Percentiles rank a stretch among this genome's conserved stretches.
Conservation (phyloP, 2,329 filamentous ascomycete genomes). For the Cordyceps cateniannulata region DNA sequence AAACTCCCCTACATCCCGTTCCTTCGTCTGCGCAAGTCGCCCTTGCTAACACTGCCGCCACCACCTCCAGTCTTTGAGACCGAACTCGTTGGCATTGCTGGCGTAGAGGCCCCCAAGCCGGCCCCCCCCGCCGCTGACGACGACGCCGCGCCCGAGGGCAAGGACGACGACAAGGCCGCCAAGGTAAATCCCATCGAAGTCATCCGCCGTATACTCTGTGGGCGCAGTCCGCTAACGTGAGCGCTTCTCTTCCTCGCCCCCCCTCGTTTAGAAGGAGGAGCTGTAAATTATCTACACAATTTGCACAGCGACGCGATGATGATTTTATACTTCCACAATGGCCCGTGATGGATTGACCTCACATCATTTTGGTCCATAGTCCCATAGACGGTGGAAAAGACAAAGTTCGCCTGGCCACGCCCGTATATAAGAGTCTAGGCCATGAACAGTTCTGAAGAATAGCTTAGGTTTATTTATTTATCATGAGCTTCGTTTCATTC, state of each 20-base stretch:
- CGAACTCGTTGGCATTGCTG: conserved; percentile 76
- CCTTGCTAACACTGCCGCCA: conserved; percentile 14
- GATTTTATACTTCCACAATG: background rate
- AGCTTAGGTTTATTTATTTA: background rate
- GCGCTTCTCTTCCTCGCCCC: background rate
- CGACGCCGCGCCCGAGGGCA: conserved; percentile 1
- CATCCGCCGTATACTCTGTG: conserved; percentile 3
- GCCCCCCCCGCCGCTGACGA: background rate
- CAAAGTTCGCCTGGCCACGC: background rate
- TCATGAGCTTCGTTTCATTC: background rate
- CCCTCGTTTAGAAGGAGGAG: conserved; percentile 4
- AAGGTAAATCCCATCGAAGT: conserved; percentile 8
- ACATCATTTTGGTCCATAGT: background rate
- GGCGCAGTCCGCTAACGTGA: conserved; percentile 6
- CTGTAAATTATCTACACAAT: conserved; percentile 5
- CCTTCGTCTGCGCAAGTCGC: background rate
- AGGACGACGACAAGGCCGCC: background rate
- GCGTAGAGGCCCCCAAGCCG: conserved; percentile 40
- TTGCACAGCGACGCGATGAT: conserved; percentile 5
- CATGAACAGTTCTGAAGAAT: background rate
- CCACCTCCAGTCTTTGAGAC: conserved; percentile 71
- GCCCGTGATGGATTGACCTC: too few relatives aligned
- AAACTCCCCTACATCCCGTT: conserved; percentile 11
- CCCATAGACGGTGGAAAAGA: background rate
- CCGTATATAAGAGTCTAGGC: too few relatives aligned